These are phyloP conservation scores for Ophiognomonia clavigignenti-juglandacearum DNA, from an alignment of 2,329 filamentous ascomycete genomes.

Conservation along the genomic window DNA sequence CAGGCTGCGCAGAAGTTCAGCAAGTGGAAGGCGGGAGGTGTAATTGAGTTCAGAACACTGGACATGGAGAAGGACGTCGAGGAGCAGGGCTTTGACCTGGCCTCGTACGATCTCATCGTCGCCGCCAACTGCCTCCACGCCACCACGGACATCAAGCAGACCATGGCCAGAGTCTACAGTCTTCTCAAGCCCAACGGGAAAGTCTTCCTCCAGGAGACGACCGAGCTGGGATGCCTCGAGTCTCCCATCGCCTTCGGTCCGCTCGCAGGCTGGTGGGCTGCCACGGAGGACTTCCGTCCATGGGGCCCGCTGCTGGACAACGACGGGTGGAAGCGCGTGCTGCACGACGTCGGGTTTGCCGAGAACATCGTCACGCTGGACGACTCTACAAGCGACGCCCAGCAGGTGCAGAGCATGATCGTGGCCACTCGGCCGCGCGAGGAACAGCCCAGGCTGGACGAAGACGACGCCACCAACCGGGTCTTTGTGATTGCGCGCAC, in stretches of 20 bases:
- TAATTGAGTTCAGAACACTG: conserved; percentile 23
- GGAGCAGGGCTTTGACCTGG: conserved; percentile 26
- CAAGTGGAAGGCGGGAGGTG: conserved; percentile 16
- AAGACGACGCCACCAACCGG: conserved; percentile 9
- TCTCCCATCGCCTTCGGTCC: conserved; percentile 27
- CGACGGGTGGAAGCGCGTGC: conserved; percentile 7
- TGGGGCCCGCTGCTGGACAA: conserved; percentile 10
- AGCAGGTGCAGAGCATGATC: conserved; percentile 15
- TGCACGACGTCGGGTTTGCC: conserved; percentile 10
- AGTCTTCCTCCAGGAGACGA: conserved; percentile 22
- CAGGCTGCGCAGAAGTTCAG: conserved; percentile 26
- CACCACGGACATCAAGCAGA: conserved; percentile 19
- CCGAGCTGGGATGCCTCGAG: conserved; percentile 9
- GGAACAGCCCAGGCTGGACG: conserved; percentile 6
- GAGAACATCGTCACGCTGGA: conserved; percentile 9
- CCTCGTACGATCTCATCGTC: conserved; percentile 27
- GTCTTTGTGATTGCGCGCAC: conserved; percentile 14
- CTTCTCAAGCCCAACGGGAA: conserved; percentile 31
- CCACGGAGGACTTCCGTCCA: conserved; percentile 9
- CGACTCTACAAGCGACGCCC: conserved; percentile 10
- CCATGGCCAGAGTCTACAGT: conserved; percentile 23
- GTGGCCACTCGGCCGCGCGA: conserved; percentile 9
- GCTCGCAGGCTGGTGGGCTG: conserved; percentile 33
- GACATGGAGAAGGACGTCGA: conserved; percentile 25
- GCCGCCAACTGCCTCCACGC: conserved; percentile 27